Percentiles rank a stretch among this genome's conserved stretches.
Evolutionary conservation across 1,139 yeast species (phyloP).

Genomic region (Hyphopichia burtonii): DNA sequence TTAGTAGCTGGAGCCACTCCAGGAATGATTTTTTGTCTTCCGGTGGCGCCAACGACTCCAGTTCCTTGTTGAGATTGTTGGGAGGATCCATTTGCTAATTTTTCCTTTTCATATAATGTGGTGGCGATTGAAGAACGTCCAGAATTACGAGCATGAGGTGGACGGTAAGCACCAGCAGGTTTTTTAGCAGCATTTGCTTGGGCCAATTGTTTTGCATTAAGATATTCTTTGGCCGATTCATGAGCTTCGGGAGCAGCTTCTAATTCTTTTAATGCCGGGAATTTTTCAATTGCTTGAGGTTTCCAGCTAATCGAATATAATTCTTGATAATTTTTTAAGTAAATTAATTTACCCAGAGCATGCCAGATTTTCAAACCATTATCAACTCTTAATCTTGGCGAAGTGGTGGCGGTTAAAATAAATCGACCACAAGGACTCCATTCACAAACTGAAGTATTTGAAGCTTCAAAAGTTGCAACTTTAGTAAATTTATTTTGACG

Average conservation of each 20-base stretch:
- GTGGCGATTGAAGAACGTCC: constrained; percentile 37
- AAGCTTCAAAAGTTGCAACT: constrained; percentile 80
- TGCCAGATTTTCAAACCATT: constrained; percentile 96
- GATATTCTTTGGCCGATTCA: constrained; percentile 57
- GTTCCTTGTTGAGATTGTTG: constrained; percentile 1
- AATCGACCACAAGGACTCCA: constrained; percentile 99
- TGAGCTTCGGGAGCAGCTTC: constrained; percentile 69
- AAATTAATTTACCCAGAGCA: constrained; percentile 78
- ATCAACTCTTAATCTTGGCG: constrained; percentile 96
- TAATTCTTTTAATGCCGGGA: constrained; percentile 57
- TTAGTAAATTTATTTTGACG: constrained; percentile 83
- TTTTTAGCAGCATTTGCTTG: constrained; percentile 44
- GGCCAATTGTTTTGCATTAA: constrained; percentile 43
- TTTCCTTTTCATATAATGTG: constrained; percentile 57
- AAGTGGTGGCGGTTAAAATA: constrained; percentile 92
- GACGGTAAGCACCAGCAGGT: constrained; percentile 87
- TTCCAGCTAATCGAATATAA: constrained; percentile 84
- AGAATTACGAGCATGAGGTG: constrained; percentile 83
- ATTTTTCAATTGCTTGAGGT: constrained; percentile 60
- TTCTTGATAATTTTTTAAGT: constrained; percentile 76
- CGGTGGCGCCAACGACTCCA: constrained; percentile 20
- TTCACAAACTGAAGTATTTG: constrained; percentile 91
- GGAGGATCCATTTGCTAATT: constrained; percentile 19
- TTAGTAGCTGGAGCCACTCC: constrained; percentile 43
- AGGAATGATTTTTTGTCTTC: constrained; percentile 36